phyloP scores from a whole-genome alignment of 352 stramenopile genomes.

The Phytophthora podocarpi region DNA sequence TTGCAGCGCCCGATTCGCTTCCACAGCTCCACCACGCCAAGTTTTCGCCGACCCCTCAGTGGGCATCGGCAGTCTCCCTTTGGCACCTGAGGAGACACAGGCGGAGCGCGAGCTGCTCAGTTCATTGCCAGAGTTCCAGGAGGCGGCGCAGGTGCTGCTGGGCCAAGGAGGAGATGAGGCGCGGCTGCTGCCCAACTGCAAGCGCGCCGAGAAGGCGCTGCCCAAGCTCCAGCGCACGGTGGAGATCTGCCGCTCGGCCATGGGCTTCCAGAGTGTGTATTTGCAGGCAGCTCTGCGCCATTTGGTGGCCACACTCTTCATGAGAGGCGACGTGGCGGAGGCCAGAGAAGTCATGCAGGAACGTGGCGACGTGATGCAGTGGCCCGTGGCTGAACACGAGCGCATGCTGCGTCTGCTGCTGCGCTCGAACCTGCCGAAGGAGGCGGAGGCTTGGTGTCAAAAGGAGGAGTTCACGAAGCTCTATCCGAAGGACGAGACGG shows the following conservation, averaged over 20 bases:
- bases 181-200: constrained; percentile 49
- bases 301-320: constrained; percentile 63
- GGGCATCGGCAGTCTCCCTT: constrained; percentile 67
- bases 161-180: constrained; percentile 42
- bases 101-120: constrained; percentile 68
- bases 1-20: constrained; percentile 18
- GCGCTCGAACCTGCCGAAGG: constrained; percentile 52
- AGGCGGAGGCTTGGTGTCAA: constrained; percentile 56
- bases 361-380: constrained; percentile 74
- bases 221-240: constrained; percentile 65
- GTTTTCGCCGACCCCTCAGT: constrained; percentile 61
- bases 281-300: constrained; percentile 65
- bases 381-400: constrained; percentile 72
- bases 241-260: constrained; percentile 79
- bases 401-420: constrained; percentile 68
- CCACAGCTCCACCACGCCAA: constrained; percentile 43
- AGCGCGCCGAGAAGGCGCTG: constrained; percentile 53
- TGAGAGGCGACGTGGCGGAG: constrained; percentile 57
- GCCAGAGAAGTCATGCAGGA: constrained; percentile 68
- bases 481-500: constrained; percentile 60
- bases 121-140: constrained; percentile 74
- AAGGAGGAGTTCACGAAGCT: constrained; percentile 59
- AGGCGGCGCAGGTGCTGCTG: constrained; percentile 59
- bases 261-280: constrained; percentile 77
- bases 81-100: constrained; percentile 66